Base-by-base conservation (phyloP, 352 stramenopile species). In the Pythium guiyangense region DNA sequence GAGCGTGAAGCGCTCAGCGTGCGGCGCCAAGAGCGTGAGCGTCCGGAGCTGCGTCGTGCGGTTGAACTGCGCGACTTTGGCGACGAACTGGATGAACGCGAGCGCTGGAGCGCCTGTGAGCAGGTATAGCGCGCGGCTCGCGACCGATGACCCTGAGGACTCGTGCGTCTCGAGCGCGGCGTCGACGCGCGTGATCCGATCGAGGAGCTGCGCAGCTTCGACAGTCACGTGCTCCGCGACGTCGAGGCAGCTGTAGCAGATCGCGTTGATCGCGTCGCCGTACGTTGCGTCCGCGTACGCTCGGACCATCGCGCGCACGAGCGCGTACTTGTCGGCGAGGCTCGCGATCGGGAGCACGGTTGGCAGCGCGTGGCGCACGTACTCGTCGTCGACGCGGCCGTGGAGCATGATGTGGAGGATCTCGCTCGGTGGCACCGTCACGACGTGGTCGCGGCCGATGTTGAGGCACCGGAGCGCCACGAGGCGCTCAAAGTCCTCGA, bases 221-320 rank as follows among this genome's bases (percentile, higher is more conserved):
- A 87, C 73, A 0, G 76, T 86, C 40, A 88, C 74, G 52, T 74
- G 79, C 53, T 89, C 83, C 3, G 74, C 64, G 18, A 71, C 68
- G 53, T 92, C 80, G 47, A 90, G 64, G 53, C 78, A 90, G 46
- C 80, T 90, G 74, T 69, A 82, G 67, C 77, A 88, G 35, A 90
- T 79, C n/a, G 64, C 31, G 54, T 79, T 86, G 54, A 86, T 69
- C 4, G 74, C 74, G 15, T 88, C 70, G 1, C 78, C 83, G 35
- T 88, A 86, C 17, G 62, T 54, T 0, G 62, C 51, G 34, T 84
- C 77, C 12, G 77, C 78, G 51, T 84, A 90, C 15, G 66, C 72
- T 4, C 51, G 47, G 0, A 88, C 58, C 59, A 90, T 74, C 49
- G 79, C 84, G 1, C 63, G 57, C 0, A 71, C 72, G 15, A 92